Conservation (phyloP, 108 stramenopile genomes). For the Nitzschia sp. region DNA sequence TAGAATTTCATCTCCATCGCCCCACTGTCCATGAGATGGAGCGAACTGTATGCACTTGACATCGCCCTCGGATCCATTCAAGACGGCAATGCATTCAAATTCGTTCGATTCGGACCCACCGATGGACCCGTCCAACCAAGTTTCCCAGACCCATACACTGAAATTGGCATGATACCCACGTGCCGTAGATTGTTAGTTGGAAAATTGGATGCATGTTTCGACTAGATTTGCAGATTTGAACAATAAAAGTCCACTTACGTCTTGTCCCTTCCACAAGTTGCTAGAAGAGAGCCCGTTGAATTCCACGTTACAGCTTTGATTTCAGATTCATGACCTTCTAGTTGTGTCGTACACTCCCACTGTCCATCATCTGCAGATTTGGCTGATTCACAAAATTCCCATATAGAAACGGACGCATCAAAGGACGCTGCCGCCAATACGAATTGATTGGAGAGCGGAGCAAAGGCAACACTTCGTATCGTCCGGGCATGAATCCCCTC, state of each 20-base stretch:
- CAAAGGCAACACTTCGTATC: constrained; percentile 72
- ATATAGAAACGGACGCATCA: constrained; percentile 89
- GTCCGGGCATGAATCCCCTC: constrained; percentile 58
- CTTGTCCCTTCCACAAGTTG: constrained; percentile 97
- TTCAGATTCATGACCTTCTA: constrained; percentile 94
- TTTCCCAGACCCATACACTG: constrained; percentile 98
- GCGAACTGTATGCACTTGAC: constrained; percentile 93
- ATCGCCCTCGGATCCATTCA: constrained; percentile 96
- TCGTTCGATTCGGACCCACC: constrained; percentile 69
- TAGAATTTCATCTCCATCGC: constrained; percentile 85
- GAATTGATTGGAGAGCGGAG: constrained; percentile 53
- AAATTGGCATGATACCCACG: too few relatives aligned
- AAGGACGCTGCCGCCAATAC: constrained; percentile 89
- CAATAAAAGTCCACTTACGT: constrained; percentile 28
- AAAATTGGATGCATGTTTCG: too few relatives aligned
- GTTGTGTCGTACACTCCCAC: constrained; percentile 82
- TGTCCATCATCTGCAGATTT: neutral
- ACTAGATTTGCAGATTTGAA: too few relatives aligned
- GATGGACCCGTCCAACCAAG: constrained; percentile 69
- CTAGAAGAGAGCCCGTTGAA: constrained; percentile 84
- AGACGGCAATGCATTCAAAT: constrained; percentile 92
- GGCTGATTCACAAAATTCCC: constrained; percentile 51
- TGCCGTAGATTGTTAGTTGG: too few relatives aligned
- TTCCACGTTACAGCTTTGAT: constrained; percentile 93
- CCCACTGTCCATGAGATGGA: constrained; percentile 72